Evolutionary conservation across 345 rosid genomes (phyloP), one percentile per base, ranked within the genome.

Genomic region (Camelina sativa): DNA sequence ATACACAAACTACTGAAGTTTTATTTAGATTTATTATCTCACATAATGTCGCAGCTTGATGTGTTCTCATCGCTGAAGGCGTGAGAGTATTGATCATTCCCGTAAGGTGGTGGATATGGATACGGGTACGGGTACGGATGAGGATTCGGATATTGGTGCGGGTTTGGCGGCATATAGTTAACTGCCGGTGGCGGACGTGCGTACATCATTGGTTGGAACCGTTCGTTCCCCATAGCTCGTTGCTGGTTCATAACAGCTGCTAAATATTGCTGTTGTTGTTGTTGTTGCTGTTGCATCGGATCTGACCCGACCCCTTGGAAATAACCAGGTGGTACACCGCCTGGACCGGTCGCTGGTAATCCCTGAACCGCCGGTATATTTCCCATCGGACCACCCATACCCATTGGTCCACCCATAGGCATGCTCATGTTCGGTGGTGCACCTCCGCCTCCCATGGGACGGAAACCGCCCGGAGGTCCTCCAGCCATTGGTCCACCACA

Each of bases 171-270:
- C 87, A 91, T 76, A 82, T 88, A 94, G 80, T 89, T 94, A 61
- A 88, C 88, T 0, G 97, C 97, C 1, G 97, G 83, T 0, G 94
- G 97, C 19, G 90, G 96, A 75, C 91, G 75, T 4, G 95, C 96
- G 37, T 91, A 91, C 96, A 91, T 91, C 90, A 94, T 77, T 20
- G 86, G 98, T 73, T 91, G 97, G 83, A 86, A 91, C 82, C 98
- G 81, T 25, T 91, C 96, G 51, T 70, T 74, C 2, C 93, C 98
- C 85, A 85, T 84, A 0, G 92, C 89, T 20, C 94, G 84, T 66
- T 91, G 97, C 70, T 94, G 98, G 81, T 90, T 88, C 97, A 94
- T 91, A 77, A 94, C 58, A 3, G 94, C 90, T 4, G 92, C 87
- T 75, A 94, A 28, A 70, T 86, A 87, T 57, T 87, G 82, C 51